Percentiles rank a stretch among this genome's conserved stretches.
phyloP scores from a whole-genome alignment of 2,329 filamentous ascomycete species.

The Anthostomella pinea region DNA sequence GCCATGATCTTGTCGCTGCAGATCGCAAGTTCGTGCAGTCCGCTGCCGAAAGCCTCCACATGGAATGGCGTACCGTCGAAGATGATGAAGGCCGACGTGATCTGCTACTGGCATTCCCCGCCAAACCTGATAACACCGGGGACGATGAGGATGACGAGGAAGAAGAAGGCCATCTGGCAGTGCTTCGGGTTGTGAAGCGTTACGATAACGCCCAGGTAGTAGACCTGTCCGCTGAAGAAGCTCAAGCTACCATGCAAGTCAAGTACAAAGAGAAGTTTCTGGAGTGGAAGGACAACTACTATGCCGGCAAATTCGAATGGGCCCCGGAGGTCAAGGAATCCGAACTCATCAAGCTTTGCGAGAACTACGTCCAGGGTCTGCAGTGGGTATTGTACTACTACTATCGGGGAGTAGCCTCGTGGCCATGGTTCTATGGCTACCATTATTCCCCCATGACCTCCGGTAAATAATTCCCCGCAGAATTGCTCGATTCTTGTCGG shows the following conservation, averaged over 20 bases:
- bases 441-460: conserved; percentile 98
- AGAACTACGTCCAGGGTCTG: conserved; percentile 96
- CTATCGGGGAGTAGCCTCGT: conserved; percentile 93
- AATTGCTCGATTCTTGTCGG: background rate
- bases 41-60: conserved; percentile 62
- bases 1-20: conserved; percentile 68
- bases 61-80: conserved; percentile 57
- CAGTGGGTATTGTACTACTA: conserved; percentile 99
- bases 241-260: conserved; percentile 72
- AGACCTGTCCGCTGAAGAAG: conserved; percentile 75
- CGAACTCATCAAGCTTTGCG: conserved; percentile 77
- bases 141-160: conserved; percentile 68
- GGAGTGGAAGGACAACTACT: conserved; percentile 94
- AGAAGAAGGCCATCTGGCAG: conserved; percentile 78
- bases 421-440: conserved; percentile 97
- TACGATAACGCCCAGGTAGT: conserved; percentile 89
- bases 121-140: conserved; percentile 43
- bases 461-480: conserved; percentile 41
- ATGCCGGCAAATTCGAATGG: conserved; percentile 87
- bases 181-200: conserved; percentile 79
- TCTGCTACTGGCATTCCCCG: conserved; percentile 50
- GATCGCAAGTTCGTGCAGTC: conserved; percentile 94
- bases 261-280: conserved; percentile 89
- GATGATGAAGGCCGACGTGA: conserved; percentile 55
- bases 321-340: conserved; percentile 69